Percentiles rank a stretch among this genome's conserved stretches.
phyloP scores from a whole-genome alignment of 1,284 basidiomycete species.

The Austroboletus rostrupii region DNA sequence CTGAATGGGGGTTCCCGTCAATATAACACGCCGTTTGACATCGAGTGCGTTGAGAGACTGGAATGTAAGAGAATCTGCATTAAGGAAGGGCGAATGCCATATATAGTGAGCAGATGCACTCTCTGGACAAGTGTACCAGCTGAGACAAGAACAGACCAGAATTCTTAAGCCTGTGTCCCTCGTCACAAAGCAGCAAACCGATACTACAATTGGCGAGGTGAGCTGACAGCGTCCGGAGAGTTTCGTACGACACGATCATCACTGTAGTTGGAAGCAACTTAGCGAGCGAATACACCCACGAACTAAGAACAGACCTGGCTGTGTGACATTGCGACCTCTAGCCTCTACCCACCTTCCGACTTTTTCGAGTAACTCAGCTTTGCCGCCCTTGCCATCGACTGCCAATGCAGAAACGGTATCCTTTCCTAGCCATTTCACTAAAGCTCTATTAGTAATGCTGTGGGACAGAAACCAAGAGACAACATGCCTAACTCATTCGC shows the following conservation, averaged over 20 bases:
- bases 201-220: constrained; percentile 80
- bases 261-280: constrained; percentile 45
- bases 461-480: not conserved
- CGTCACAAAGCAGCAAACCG: constrained; percentile 91
- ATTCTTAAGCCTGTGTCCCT: constrained; percentile 97
- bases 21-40: constrained; percentile 91
- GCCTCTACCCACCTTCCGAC: constrained; percentile 88
- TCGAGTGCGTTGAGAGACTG: constrained; percentile 82
- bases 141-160: constrained; percentile 56
- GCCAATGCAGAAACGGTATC: constrained; percentile 79
- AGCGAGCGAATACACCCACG: not conserved
- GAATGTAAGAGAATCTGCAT: constrained; percentile 82
- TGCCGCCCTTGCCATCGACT: constrained; percentile 87
- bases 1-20: constrained; percentile 96
- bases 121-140: not conserved
- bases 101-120: constrained; percentile 11
- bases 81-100: constrained; percentile 1
- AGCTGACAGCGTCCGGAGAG: constrained; percentile 77
- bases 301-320: constrained; percentile 64
- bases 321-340: constrained; percentile 80
- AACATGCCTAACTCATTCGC: constrained; percentile 87
- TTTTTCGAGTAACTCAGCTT: constrained; percentile 72
- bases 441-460: constrained; percentile 1
- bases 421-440: constrained; percentile 91
- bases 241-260: constrained; percentile 99